Evolutionary conservation across 176 grass and related monocot genomes (phyloP).

Genomic region (Musa troglodytarum): DNA sequence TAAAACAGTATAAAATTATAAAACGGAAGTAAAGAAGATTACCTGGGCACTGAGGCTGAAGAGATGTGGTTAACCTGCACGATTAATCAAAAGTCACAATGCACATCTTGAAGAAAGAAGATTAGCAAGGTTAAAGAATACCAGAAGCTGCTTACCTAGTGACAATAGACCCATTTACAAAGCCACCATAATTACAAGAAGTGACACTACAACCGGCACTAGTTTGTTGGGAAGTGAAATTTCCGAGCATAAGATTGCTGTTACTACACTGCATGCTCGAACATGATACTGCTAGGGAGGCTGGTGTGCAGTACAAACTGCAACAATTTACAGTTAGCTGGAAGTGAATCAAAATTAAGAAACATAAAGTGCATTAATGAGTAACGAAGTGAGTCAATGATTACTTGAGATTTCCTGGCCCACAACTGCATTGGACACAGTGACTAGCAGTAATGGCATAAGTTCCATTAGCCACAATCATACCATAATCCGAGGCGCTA

Average conservation of each 20-base stretch:
- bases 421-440: conserved; percentile 88
- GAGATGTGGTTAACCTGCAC: conserved; percentile 41
- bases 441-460: conserved; percentile 66
- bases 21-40: conserved; percentile 18
- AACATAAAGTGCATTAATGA: neutral
- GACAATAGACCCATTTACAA: conserved; percentile 69
- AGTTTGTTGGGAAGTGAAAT: conserved; percentile 40
- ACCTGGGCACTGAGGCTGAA: conserved; percentile 86
- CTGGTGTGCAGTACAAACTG: conserved; percentile 83
- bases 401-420: conserved; percentile 82
- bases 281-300: conserved; percentile 59
- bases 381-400: neutral
- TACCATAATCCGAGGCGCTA: conserved; percentile 58
- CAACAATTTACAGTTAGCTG: neutral
- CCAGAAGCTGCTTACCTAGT: conserved; percentile 42
- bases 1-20: neutral
- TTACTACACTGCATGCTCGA: conserved; percentile 80
- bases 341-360: neutral
- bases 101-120: neutral
- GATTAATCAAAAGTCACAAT: neutral
- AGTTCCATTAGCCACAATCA: conserved; percentile 82
- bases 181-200: conserved; percentile 71
- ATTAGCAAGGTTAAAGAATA: neutral
- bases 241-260: conserved; percentile 75
- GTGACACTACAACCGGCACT: conserved; percentile 82